Base-by-base conservation (phyloP, 768 basidiomycete genomes). In the Panellus pusillus region DNA sequence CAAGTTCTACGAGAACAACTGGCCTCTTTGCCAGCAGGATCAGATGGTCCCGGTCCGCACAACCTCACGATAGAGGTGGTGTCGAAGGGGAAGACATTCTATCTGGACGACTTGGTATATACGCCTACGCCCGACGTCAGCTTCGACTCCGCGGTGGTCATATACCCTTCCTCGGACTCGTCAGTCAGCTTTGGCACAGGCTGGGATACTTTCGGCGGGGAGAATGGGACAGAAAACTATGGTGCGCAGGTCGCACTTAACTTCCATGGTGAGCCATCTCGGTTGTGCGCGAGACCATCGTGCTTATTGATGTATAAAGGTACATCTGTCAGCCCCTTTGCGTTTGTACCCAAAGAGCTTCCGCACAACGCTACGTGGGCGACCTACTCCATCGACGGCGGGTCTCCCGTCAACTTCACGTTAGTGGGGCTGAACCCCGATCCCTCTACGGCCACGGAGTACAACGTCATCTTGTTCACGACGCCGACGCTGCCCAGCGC, bases 1-100 rank as follows among this genome's bases (percentile, higher is more conserved):
- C 48, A 39, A 42, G 19, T 49, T 38, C 19, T 19, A 37, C n/a
- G 68, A 71, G 40, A 70, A 71, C 43, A 71, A 69, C 57, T 68
- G 65, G 66, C 13, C 31, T 4, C 53, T 71, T 14, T 71, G 70
- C 44, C 47, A 44, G 5, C 50, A 47, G 9, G 35, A 54, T 15
- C 50, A 50, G 41, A 47, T 69, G 5, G 19, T 39, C 15, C 65
- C 66, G 42, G 55, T 12, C 43, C 59, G 9, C 70, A 72, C 36
- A 56, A 50, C 8, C 46, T 70, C 5, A 66, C 61, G 1, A 47
- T 70, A 39, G 62, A 64, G n/a, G 64, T 62, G 9, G 58, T 47
- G 15, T 63, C 62, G 41, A 44, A 52, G 8, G 62, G 63, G 11
- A 59, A 50, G 31, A 29, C 50, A 8, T 68, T 70, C 54, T 67